Base-by-base conservation (phyloP, 768 basidiomycete species). In the Boletus sensibilis region DNA sequence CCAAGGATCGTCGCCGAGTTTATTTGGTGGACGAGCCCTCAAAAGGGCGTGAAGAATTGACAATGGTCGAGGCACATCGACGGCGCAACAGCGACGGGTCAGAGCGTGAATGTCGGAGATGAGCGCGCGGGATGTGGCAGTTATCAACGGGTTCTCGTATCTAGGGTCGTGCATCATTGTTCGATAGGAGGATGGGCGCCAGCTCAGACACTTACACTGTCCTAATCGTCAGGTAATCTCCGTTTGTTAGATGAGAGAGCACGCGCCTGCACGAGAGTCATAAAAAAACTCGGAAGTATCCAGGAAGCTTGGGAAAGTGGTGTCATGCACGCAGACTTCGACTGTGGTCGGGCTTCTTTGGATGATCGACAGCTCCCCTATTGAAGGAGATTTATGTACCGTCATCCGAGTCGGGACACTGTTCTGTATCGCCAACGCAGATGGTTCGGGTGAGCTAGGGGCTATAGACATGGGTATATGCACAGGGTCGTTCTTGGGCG, bases 101-200 rank as follows among this genome's bases (percentile, higher is more conserved):
- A 90, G 75, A 27, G 77, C 69, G 62, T 88, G 82, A 20, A 92
- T 85, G 63, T 91, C 88, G 49, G 84, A 77, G 57, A 92, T 88
- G 48, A 89, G 76, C 40, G 81, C 78, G 49, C 87, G 83, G 37
- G 89, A 88, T 7, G 84, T 87, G 35, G 89, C 87, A 34, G 88
- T 90, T 39, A 92, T 67, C 59, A 88, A 69, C 4, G 90, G 90
- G 64, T 92, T 92, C 74, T 92, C 88, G 64, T 92, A 92, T 64
- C 86, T 88, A 58, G 35, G 37, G 29, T 29, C 29, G 33, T 39
- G 45, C 5, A 38, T 68, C 12, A 68, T 58, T 50, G 47, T 23
- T 51, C 29, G 13, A 37, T 33, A 31, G 20, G 18, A 37, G 27
- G 45, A 45, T 12, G 33, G 25, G 23, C n/a, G 33, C n/a, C 23